Base-by-base conservation (phyloP, 108 stramenopile genomes). In the Nannochloropsis salina region DNA sequence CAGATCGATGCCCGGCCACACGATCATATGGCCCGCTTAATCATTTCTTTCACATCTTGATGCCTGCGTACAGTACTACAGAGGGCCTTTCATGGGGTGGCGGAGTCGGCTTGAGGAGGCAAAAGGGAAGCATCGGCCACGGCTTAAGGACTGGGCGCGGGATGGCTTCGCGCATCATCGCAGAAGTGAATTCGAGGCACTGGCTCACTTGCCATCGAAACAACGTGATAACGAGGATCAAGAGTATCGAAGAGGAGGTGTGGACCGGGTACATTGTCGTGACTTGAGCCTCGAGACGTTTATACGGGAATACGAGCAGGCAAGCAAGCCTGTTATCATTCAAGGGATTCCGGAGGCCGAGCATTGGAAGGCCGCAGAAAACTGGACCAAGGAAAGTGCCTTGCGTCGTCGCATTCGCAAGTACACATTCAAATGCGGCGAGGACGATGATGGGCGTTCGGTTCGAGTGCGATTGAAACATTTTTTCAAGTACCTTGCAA, bases 401-500 rank as follows among this genome's bases (percentile, higher is more conserved):
- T 22, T 43, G 10, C 22, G 40, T 79, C 51, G 41, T 45, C 84
- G 87, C 82, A 91, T 47, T 41, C 40, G 88, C 42, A 79, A 93
- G 42, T 82, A 80, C 87, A 85, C 79, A 61, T 90, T 98, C 91
- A 99, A 99, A 90, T 95, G 94, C 84, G 99, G 99, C 9, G 99
- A 99, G 91, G 96, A 97, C 84, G 97, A 93, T 88, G 97, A 99
- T 85, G 99, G 97, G 41, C 80, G 43, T 61, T 42, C 81, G 40
- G n/a, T 88, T 10, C 42, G 86, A 81, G 92, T 98, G 84, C 95
- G 94, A 85, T 88, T 99, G 81, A 92, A 91, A 43, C 91, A 98
- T 90, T 99, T 99, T 84, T 44, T 97, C 43, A 79, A 89, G 18
- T 99, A 99, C 86, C 82, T 93, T 47, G 82, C 86, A 45, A 44